Percentiles rank a stretch among this genome's conserved stretches.
phyloP scores from a whole-genome alignment of 768 basidiomycete genomes.

The Suillus brevipes region DNA sequence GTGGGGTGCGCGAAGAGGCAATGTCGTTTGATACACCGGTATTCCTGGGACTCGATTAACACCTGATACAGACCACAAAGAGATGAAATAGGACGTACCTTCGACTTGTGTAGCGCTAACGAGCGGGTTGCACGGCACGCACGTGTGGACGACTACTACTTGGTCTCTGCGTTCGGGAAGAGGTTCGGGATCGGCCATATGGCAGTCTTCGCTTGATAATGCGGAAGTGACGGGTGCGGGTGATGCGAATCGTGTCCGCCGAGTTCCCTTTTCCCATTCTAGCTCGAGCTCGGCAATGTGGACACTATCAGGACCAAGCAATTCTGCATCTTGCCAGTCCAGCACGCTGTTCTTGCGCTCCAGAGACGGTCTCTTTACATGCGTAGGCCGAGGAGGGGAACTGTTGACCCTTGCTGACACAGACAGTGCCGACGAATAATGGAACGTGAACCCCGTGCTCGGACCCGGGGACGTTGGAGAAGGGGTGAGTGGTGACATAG shows the following conservation, averaged over 20 bases:
- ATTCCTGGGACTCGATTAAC: constrained; percentile 50
- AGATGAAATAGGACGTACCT: constrained; percentile 43
- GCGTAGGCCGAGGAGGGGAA: constrained; percentile 5
- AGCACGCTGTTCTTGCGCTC: constrained; percentile 24
- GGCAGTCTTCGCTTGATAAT: constrained; percentile 11
- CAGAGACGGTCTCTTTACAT: neutral
- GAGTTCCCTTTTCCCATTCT: constrained; percentile 27
- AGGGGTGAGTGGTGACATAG: constrained; percentile 21
- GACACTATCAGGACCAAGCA: constrained; percentile 47
- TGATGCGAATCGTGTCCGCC: constrained; percentile 13
- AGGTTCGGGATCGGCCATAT: neutral
- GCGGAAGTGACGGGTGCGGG: constrained; percentile 4
- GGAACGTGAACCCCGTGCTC: constrained; percentile 14
- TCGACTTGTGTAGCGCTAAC: constrained; percentile 70
- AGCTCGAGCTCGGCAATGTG: constrained; percentile 44
- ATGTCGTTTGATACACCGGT: constrained; percentile 69
- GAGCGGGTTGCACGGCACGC: constrained; percentile 59
- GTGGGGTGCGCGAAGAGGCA: constrained; percentile 44
- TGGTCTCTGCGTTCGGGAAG: constrained; percentile 14
- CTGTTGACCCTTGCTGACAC: constrained; percentile 5
- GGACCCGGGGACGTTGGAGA: constrained; percentile 19
- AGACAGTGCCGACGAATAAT: constrained; percentile 15
- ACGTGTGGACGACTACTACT: constrained; percentile 60
- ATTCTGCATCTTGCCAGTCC: constrained; percentile 45
- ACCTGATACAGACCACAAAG: neutral